A percentile compares a stretch with the other conserved stretches of the same genome.
phyloP scores from a whole-genome alignment of 129 eudicot genomes.

The Calendula officinalis region DNA sequence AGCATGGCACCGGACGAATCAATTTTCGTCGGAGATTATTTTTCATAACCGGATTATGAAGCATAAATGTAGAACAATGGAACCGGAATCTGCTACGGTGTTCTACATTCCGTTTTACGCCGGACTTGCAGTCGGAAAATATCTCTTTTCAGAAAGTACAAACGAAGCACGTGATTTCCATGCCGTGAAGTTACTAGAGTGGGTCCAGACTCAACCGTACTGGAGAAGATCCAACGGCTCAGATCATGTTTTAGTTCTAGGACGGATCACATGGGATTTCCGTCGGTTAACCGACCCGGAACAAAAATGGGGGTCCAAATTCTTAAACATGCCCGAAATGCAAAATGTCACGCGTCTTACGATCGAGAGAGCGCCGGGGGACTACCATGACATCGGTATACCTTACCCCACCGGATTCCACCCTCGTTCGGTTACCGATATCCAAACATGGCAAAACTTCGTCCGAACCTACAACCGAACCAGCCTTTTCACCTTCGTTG shows the following conservation, averaged over 20 bases:
- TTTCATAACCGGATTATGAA: conserved; percentile 52
- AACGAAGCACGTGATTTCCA: conserved; percentile 47
- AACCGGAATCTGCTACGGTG: conserved; percentile 65
- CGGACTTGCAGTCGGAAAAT: conserved; percentile 75
- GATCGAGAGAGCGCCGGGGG: conserved; percentile 64
- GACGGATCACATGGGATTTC: conserved; percentile 84
- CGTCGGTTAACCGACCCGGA: conserved; percentile 76
- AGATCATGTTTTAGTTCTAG: conserved; percentile 60
- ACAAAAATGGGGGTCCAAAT: conserved; percentile 70
- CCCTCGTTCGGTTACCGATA: conserved; percentile 48
- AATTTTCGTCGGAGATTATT: conserved; percentile 51
- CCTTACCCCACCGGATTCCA: conserved; percentile 99
- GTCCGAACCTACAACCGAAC: conserved; percentile 50
- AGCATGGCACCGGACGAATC: conserved; percentile 70
- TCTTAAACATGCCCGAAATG: conserved; percentile 73
- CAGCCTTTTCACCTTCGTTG: conserved; percentile 62
- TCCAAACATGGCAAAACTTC: conserved; percentile 62
- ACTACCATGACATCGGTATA: conserved; percentile 62
- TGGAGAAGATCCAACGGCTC: conserved; percentile 68
- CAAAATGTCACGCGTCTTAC: conserved; percentile 62
- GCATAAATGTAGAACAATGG: conserved; percentile 50
- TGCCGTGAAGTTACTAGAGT: conserved; percentile 46
- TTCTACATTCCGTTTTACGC: conserved; percentile 80
- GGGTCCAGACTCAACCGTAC: conserved; percentile 56
- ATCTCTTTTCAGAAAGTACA: conserved; percentile 45